Evolutionary conservation across 1,284 basidiomycete species (phyloP).

Genomic region (Ceratobasidium theobromae): DNA sequence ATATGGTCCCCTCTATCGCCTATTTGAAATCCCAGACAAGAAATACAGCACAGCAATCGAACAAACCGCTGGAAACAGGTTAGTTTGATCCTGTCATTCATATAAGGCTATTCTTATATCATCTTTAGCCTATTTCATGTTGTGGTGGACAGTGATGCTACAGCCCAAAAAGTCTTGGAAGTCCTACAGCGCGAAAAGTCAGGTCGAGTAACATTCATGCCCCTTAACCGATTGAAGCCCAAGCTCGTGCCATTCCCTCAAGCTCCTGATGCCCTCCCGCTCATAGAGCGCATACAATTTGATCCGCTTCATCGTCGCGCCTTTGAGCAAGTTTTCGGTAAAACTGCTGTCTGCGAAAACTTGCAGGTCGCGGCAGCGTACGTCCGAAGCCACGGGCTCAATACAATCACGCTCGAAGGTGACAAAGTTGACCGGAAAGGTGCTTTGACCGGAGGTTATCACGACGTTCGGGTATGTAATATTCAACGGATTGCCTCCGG

Average conservation of each 20-base stretch:
- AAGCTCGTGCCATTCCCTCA: conserved; percentile 68
- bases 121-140: conserved; percentile 87
- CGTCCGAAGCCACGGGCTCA: conserved; percentile 91
- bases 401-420: conserved; percentile 96
- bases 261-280: conserved; percentile 84
- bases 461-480: conserved; percentile 68
- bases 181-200: conserved; percentile 90
- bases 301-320: conserved; percentile 75
- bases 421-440: conserved; percentile 98
- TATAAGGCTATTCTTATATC: neutral
- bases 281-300: conserved; percentile 82
- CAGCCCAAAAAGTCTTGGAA: conserved; percentile 84
- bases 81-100: conserved; percentile 29
- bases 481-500: neutral
- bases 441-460: conserved; percentile 92
- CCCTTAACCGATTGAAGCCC: conserved; percentile 92
- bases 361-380: conserved; percentile 92
- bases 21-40: conserved; percentile 87
- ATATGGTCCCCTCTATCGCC: conserved; percentile 90
- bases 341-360: conserved; percentile 93
- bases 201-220: conserved; percentile 98
- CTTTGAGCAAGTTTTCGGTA: conserved; percentile 97
- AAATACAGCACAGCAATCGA: conserved; percentile 94
- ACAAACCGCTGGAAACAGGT: conserved; percentile 93
- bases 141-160: conserved; percentile 94